Conservation (phyloP, 1,284 basidiomycete species). For the Somion occarium region DNA sequence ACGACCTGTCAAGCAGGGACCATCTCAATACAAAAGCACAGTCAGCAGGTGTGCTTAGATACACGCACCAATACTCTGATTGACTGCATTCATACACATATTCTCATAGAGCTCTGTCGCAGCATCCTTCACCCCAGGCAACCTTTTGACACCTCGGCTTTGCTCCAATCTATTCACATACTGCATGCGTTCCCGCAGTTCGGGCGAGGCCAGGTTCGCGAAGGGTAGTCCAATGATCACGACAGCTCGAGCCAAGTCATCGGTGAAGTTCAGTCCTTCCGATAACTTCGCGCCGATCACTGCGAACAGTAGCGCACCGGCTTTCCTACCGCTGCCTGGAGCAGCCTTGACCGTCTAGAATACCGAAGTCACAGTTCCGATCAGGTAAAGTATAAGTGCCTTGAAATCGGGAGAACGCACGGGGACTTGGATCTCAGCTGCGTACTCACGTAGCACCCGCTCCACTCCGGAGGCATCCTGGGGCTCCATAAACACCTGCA, state of each 20-base stretch:
- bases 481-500: conserved; percentile 86
- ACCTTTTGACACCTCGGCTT: conserved; percentile 28
- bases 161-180: conserved; percentile 67
- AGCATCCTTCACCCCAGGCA: conserved; percentile 58
- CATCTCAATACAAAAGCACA: neutral
- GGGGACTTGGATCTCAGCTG: conserved; percentile 45
- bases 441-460: conserved; percentile 71
- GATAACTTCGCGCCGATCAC: conserved; percentile 97
- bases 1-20: conserved; percentile 49
- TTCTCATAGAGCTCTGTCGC: conserved; percentile 86
- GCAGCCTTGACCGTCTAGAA: neutral
- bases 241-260: conserved; percentile 85
- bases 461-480: conserved; percentile 78
- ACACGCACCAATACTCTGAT: conserved; percentile 89
- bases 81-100: conserved; percentile 95
- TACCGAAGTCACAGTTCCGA: neutral
- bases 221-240: conserved; percentile 92
- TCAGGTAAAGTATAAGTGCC: neutral
- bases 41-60: conserved; percentile 4
- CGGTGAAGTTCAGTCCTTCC: conserved; percentile 95
- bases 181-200: conserved; percentile 88
- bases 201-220: conserved; percentile 86
- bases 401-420: conserved; percentile 24
- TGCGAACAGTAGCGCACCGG: conserved; percentile 80
- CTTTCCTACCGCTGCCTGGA: conserved; percentile 27